Base-by-base conservation (phyloP, 768 basidiomycete genomes). In the Tremella yokohamensis region DNA sequence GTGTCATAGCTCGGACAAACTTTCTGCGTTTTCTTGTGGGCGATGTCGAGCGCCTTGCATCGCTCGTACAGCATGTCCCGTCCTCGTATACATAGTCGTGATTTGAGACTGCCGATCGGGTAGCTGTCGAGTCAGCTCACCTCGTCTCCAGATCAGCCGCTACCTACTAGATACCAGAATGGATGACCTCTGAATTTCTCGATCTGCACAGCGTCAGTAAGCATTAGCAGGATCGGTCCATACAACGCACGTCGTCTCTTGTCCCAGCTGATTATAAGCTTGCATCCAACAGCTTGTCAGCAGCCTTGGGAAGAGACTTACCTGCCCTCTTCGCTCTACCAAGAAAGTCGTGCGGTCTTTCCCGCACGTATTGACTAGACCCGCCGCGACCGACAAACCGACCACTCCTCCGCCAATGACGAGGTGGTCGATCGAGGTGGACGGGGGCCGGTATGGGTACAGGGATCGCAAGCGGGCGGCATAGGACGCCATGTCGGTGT, bases 111-210 rank as follows among this genome's bases (percentile, higher is more conserved):
- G 20, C 84, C 78, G 2, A 82, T 76, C 0, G 91, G 90, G 70
- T 94, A 94, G 70, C 69, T 70, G 50, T 1, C 18, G 9, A 9
- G n/a, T 45, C 39, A 45, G 39, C n/a, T 20, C 50, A 26, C 1
- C 22, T 18, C 22, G 22, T 40, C 18, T 24, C 9, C 37, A 50
- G 19, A 38, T 16, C 13, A 18, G 26, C 37, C 18, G 25, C 47
- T 7, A 39, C 54, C 49, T 19, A 60, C 63, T 69, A 68, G 16
- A 65, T 61, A 39, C 68, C 91, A 60, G 89, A 86, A 78, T 97
- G 93, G 24, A 97, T 87, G 20, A 98, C 93, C 70, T 96, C 93
- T 0, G 91, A 93, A 74, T 94, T 96, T 15, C 93, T 34, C 11
- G 84, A 40, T 89, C 91, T 74, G 91, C 92, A 54, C 18, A 38